Conservation (phyloP, 2,329 filamentous ascomycete genomes). For the Epichloe sibirici region DNA sequence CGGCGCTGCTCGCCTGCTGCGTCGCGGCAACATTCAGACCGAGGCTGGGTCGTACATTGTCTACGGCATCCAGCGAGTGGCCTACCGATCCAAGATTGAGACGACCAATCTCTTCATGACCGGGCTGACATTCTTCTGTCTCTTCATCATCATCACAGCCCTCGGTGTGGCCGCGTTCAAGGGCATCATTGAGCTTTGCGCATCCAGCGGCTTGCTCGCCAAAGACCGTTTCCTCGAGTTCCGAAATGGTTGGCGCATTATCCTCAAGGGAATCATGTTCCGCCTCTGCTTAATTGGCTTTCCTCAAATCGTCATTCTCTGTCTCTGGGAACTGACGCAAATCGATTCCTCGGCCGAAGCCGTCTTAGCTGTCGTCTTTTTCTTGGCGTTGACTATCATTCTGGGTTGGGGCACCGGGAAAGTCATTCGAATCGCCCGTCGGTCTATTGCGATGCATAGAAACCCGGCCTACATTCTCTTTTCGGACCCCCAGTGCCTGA, state of each 20-base stretch:
- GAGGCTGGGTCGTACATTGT: constrained; percentile 47
- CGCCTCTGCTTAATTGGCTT: constrained; percentile 81
- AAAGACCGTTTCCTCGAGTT: constrained; percentile 81
- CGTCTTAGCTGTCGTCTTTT: constrained; percentile 75
- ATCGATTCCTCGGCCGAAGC: constrained; percentile 78
- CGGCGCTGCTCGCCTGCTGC: constrained; percentile 13
- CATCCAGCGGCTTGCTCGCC: constrained; percentile 65
- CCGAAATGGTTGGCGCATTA: constrained; percentile 82
- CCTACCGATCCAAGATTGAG: constrained; percentile 74
- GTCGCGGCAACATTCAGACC: constrained; percentile 41
- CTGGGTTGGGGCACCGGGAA: constrained; percentile 78
- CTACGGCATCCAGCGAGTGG: constrained; percentile 75
- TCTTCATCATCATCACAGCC: constrained; percentile 66
- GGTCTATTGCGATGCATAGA: constrained; percentile 45
- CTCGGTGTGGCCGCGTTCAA: constrained; percentile 68
- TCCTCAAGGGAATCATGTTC: constrained; percentile 88
- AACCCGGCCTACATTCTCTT: constrained; percentile 94
- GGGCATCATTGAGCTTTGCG: constrained; percentile 60
- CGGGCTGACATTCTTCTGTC: constrained; percentile 73
- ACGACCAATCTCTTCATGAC: constrained; percentile 88
- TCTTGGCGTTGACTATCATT: constrained; percentile 63
- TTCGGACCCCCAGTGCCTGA: constrained; percentile 77
- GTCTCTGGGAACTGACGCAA: constrained; percentile 83
- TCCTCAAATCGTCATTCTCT: constrained; percentile 79
- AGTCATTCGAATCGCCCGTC: constrained; percentile 75